Base-by-base conservation (phyloP, 2,329 filamentous ascomycete species). In the Aspergillus sp. region DNA sequence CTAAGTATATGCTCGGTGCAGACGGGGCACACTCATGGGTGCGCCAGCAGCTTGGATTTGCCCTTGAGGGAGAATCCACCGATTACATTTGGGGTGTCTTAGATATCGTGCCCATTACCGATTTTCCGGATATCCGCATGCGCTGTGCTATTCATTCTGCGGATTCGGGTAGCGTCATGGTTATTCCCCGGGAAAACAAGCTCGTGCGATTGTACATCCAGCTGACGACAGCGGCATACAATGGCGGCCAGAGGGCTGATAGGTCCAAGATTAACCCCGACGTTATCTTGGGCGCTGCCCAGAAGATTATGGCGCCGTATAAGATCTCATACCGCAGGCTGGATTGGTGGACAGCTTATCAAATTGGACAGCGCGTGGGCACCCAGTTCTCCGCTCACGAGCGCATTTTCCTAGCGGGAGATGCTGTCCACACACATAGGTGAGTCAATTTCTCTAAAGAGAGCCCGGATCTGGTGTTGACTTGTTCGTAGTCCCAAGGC, bases 361-460 rank as follows among this genome's bases (percentile, higher is more conserved):
- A 89, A 60, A 88, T 90, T 46, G 86, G 86, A 0, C 87, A 89
- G 66, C 79, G 88, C 5, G 81, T 89, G 0, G 84, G 82, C 4
- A 80, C 78, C 1, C 76, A 79, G 42, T 89, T 88, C 70, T 82
- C 80, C 41, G 77, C 78, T 6, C 72, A 77, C 12, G 79, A 82
- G 22, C 80, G 86, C 4, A 79, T 92, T 9, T 91, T 92, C 68
- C 77, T 91, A 4, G 86, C 87, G 0, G 89, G 88, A 2, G 88
- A 90, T 70, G 87, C 86, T 1, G 83, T 84, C 1, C 79, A 81
- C 63, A 83, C 80, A 1, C 80, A 82, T 37, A 30, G 27, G 27
- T 30, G 27, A 30, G 27, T 9, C 9, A 30, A 9, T 9, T 30
- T 8, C 27, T 11, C 9, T 9, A 30, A 30, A 30, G 27, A 9